Conservation (phyloP, 2,329 filamentous ascomycete species). For the Cryphonectria carpinicola region DNA sequence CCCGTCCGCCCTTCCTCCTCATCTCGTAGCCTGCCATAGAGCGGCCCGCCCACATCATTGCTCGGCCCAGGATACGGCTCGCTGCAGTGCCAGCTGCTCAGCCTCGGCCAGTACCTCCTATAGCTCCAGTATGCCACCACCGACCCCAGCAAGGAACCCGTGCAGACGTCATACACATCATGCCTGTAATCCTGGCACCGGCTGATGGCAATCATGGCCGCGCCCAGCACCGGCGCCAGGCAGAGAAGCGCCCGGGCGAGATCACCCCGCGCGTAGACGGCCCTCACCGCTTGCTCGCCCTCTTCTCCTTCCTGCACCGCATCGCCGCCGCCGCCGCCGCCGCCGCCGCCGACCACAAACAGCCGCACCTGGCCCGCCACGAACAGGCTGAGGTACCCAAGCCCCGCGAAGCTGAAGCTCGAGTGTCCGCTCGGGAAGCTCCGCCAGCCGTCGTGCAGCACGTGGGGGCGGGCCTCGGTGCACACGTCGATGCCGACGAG, state of each 20-base stretch:
- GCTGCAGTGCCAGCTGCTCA: slow-evolving; percentile 57
- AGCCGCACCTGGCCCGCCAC: slow-evolving; percentile 69
- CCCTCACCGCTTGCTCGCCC: slow-evolving; percentile 30
- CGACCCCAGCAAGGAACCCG: slow-evolving; percentile 64
- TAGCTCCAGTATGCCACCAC: slow-evolving; percentile 68
- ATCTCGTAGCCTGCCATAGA: slow-evolving; percentile 53
- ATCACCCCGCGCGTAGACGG: slow-evolving; percentile 43
- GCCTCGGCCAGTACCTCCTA: slow-evolving; percentile 63
- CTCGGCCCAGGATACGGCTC: slow-evolving; percentile 58
- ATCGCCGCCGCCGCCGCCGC: slow-evolving; percentile 7
- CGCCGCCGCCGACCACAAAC: slow-evolving; percentile 47
- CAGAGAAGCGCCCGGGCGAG: slow-evolving; percentile 61
- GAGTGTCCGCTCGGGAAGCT: slow-evolving; percentile 83
- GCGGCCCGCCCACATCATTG: slow-evolving; percentile 32
- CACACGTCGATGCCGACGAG: slow-evolving; percentile 72
- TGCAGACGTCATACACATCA: slow-evolving; percentile 70
- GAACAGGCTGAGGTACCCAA: slow-evolving; percentile 75
- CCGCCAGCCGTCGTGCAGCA: slow-evolving; percentile 81
- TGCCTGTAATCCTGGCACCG: slow-evolving; percentile 73
- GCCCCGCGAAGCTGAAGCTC: slow-evolving; percentile 76
- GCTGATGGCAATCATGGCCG: slow-evolving; percentile 70
- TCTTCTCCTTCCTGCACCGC: not conserved
- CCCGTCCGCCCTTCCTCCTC: slow-evolving; percentile 52
- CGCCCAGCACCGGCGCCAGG: slow-evolving; percentile 62
- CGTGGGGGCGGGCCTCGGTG: slow-evolving; percentile 70